Evolutionary conservation across 1,284 basidiomycete genomes (phyloP), one percentile per base, ranked within the genome.

Genomic region (Irpex sp.): DNA sequence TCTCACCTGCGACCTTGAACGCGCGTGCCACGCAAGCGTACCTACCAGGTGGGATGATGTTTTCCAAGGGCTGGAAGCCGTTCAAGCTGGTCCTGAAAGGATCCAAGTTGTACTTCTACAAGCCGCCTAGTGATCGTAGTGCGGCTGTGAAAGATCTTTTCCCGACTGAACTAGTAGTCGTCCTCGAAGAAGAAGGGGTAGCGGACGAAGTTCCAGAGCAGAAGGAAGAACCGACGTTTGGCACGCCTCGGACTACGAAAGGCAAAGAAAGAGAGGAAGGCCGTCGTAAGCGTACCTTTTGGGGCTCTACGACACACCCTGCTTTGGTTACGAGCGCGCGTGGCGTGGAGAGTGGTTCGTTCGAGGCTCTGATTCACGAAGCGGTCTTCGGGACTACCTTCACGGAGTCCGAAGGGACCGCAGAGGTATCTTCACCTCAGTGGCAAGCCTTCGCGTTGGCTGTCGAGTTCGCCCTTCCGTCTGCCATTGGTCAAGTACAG

Each of bases 1-100:
- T 82, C 49, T 72, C 75, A 8, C 72, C 78, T 2, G 60, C 72
- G 7, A 71, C 74, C 28, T 64, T 72, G 48, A 72, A 71, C 59
- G 64, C 68, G n/a, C 68, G 73, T 42, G 72, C 72, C 7, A 71
- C 70, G 66, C 62, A 75, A 66, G 60, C 70, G 56, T 73, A 68
- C 57, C 70, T 69, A 67, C 54, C 63, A 28, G 67, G 65, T 14
- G 65, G 65, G 9, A 64, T 68, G 10, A 62, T 76, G 2, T 72
- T 84, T 3, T 72, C 81, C 0, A 91, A 88, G 69, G 84, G 83
- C 0, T 93, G 92, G 90, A 94, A 93, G 71, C 83, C 90, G 5
- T 91, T 84, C 76, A 93, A 93, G 74, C 79, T 88, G 45, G 86
- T 91, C 64, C 74, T 94, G 18, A 88, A 90, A 67, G 91, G 91